Conservation (phyloP, 2,329 filamentous ascomycete genomes). For the Colletotrichum zoysiae region DNA sequence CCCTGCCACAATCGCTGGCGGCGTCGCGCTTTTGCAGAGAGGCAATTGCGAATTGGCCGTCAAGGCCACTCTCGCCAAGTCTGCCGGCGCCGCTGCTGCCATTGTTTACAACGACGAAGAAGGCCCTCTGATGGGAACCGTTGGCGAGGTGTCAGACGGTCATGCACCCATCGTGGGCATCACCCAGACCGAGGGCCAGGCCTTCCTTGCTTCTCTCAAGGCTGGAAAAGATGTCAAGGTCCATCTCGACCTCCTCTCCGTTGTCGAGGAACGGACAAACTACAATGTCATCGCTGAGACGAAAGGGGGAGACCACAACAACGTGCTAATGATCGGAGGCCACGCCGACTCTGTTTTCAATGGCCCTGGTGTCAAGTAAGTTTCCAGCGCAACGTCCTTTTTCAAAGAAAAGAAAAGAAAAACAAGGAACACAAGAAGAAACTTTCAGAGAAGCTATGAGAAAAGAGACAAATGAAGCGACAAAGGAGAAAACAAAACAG, state of each 20-base stretch:
- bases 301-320: constrained; percentile 60
- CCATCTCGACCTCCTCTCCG: constrained; percentile 59
- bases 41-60: constrained; percentile 69
- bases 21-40: constrained; percentile 70
- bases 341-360: constrained; percentile 63
- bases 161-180: constrained; percentile 68
- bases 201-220: constrained; percentile 49
- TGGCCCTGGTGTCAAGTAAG: constrained; percentile 69
- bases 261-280: constrained; percentile 61
- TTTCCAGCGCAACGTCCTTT: background rate
- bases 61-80: constrained; percentile 68
- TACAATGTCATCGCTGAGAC: constrained; percentile 66
- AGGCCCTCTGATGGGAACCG: constrained; percentile 64
- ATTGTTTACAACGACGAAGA: constrained; percentile 74
- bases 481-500: too few species aligned
- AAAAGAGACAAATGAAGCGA: too few species aligned
- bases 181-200: constrained; percentile 58
- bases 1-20: constrained; percentile 63
- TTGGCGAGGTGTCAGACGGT: constrained; percentile 60
- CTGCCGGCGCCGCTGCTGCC: constrained; percentile 67
- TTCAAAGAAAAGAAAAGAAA: too few species aligned
- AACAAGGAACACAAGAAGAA: too few species aligned
- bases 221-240: constrained; percentile 50
- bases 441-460: too few species aligned
- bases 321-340: constrained; percentile 61